These are phyloP conservation scores for Cyanidium caldarium DNA, from an alignment of 23 red algal species.

Conservation along the genomic window DNA sequence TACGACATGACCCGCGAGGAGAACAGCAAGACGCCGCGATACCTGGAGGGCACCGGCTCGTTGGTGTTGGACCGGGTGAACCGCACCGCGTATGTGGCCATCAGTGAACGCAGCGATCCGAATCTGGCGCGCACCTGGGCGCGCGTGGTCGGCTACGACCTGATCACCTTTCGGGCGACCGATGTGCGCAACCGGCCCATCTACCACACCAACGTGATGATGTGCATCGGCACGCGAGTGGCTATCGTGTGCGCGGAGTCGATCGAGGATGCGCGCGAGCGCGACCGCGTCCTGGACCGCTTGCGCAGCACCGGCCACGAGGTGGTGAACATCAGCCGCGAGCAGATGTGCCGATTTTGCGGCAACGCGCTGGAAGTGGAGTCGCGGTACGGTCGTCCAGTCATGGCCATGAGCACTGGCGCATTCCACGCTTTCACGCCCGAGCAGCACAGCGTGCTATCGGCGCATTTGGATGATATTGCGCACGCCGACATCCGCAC, in stretches of 20 bases:
- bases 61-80: conserved; percentile 76
- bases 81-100: conserved; percentile 47
- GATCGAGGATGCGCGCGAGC: conserved; percentile 33
- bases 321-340: conserved; percentile 47
- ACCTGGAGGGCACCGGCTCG: conserved; percentile 80
- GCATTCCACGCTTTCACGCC: conserved; percentile 44
- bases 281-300: conserved; percentile 26
- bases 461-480: conserved; percentile 12
- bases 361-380: conserved; percentile 94
- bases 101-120: conserved; percentile 51
- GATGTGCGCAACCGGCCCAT: conserved; percentile 49
- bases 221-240: conserved; percentile 70
- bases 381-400: conserved; percentile 45
- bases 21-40: conserved; percentile 24
- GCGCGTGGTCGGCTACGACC: conserved; percentile 58
- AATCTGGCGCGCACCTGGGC: conserved; percentile 56
- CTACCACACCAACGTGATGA: conserved; percentile 99
- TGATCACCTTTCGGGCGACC: conserved; percentile 45
- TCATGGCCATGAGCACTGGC: conserved; percentile 59
- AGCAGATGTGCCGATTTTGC: conserved; percentile 67
- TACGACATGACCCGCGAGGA: conserved; percentile 68
- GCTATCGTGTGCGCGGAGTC: conserved; percentile 60
- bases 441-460: conserved; percentile 35
- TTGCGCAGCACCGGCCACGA: conserved; percentile 34
- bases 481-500: conserved; percentile 73